These are phyloP conservation scores for Penicillium sp. DNA, from an alignment of 2,329 filamentous ascomycete genomes.

Conservation along the genomic window DNA sequence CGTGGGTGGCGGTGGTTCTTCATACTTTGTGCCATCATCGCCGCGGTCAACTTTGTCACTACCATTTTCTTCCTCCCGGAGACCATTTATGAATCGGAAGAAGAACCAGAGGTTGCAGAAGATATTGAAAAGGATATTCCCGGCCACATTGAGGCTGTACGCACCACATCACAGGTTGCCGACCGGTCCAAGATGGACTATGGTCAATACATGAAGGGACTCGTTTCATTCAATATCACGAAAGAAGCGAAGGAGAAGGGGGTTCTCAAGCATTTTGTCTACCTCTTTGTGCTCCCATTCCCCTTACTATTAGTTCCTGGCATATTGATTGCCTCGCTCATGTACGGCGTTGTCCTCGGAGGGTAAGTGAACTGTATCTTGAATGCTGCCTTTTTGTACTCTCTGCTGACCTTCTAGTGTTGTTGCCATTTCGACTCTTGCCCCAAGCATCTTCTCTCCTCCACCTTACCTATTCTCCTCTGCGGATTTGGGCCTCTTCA, in stretches of 20 bases:
- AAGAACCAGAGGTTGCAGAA: slow-evolving; percentile 24
- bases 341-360: slow-evolving; percentile 33
- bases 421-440: slow-evolving; percentile 33
- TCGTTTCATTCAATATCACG: slow-evolving; percentile 31
- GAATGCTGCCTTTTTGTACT: not conserved
- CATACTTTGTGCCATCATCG: slow-evolving; percentile 39
- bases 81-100: slow-evolving; percentile 37
- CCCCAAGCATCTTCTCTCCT: slow-evolving; percentile 31
- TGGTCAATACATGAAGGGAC: slow-evolving; percentile 31
- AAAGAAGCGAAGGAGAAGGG: slow-evolving; percentile 24
- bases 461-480: slow-evolving; percentile 40
- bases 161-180: slow-evolving; percentile 10
- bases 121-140: slow-evolving; percentile 23
- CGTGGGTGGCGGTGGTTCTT: slow-evolving; percentile 46
- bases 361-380: slow-evolving; percentile 22
- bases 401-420: slow-evolving; percentile 17
- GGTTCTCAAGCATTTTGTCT: slow-evolving; percentile 17
- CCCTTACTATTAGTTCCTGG: slow-evolving; percentile 30
- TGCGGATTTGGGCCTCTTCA: slow-evolving; percentile 32
- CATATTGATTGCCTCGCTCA: slow-evolving; percentile 29
- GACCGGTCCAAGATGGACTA: slow-evolving; percentile 27
- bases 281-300: slow-evolving; percentile 28
- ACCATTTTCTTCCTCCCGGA: slow-evolving; percentile 43
- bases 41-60: slow-evolving; percentile 33
- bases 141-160: slow-evolving; percentile 25